These are phyloP conservation scores for Ogataea minuta DNA, from an alignment of 805 yeast genomes.

Conservation along the genomic window DNA sequence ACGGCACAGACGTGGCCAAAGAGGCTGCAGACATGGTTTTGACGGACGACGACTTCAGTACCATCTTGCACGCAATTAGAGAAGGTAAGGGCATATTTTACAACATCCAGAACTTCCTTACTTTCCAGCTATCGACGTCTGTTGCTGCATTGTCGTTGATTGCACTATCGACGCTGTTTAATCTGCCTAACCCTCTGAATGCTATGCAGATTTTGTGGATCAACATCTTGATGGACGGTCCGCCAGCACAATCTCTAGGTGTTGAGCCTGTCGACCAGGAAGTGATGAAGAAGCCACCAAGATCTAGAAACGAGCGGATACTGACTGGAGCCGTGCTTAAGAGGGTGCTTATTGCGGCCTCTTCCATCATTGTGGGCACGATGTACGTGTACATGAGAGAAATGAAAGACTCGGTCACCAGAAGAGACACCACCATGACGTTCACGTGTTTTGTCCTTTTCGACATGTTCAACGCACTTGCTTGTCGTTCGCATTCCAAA, in stretches of 20 bases:
- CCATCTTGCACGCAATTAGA: slow-evolving; percentile 88
- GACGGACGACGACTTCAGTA: slow-evolving; percentile 94
- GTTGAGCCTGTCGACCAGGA: slow-evolving; percentile 97
- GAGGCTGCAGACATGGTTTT: slow-evolving; percentile 98
- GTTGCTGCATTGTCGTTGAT: slow-evolving; percentile 91
- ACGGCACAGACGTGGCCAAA: slow-evolving; percentile 97
- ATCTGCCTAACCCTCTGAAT: slow-evolving; percentile 89
- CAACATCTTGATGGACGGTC: slow-evolving; percentile 97
- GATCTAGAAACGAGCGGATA: slow-evolving; percentile 82
- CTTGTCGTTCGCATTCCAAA: slow-evolving; percentile 86
- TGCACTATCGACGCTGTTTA: slow-evolving; percentile 82
- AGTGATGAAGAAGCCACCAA: slow-evolving; percentile 95
- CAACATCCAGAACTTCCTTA: slow-evolving; percentile 90
- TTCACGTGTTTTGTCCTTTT: slow-evolving; percentile 94
- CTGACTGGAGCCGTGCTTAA: slow-evolving; percentile 66
- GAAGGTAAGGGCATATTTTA: slow-evolving; percentile 98
- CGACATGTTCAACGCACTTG: slow-evolving; percentile 95
- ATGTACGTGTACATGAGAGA: slow-evolving; percentile 81
- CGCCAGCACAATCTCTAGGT: slow-evolving; percentile 97
- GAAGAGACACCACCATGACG: slow-evolving; percentile 98
- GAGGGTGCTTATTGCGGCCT: slow-evolving; percentile 75
- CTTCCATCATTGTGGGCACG: slow-evolving; percentile 79
- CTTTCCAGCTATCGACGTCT: slow-evolving; percentile 93
- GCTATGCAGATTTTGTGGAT: slow-evolving; percentile 99
- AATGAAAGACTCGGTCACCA: slow-evolving; percentile 83